A percentile compares a stretch with the other conserved stretches of the same genome.
Evolutionary conservation across 495 filamentous ascomycete genomes (phyloP).

Genomic region (Penicillium desertorum): DNA sequence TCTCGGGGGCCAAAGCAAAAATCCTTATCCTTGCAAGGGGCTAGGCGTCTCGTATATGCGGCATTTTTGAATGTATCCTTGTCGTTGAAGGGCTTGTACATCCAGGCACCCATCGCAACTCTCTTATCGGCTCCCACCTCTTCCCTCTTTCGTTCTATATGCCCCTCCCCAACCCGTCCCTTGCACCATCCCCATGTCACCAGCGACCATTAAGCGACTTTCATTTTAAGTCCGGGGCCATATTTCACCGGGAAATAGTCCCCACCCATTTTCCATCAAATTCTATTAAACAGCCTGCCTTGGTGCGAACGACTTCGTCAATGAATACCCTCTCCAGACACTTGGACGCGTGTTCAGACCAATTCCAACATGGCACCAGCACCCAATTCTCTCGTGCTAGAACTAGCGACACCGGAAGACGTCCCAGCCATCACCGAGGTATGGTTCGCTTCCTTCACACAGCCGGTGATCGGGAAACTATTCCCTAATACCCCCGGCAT

Average conservation of each 20-base stretch:
- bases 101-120: background rate
- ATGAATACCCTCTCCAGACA: background rate
- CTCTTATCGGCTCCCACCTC: background rate
- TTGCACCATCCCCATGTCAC: background rate
- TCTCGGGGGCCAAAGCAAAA: background rate
- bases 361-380: background rate
- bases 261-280: background rate
- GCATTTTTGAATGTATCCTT: background rate
- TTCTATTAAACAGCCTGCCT: background rate
- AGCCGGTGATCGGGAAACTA: constrained; percentile 13
- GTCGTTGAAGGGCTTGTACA: background rate
- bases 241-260: background rate
- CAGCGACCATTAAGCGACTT: background rate
- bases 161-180: background rate
- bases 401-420: constrained; percentile 26
- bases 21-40: background rate
- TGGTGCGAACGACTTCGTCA: background rate
- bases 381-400: constrained; percentile 12
- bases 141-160: background rate
- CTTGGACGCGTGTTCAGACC: background rate
- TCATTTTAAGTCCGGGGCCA: background rate
- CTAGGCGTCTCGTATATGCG: background rate
- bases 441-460: constrained; percentile 32
- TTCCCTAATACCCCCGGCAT: constrained; percentile 30
- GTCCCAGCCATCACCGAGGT: constrained; percentile 21